phyloP scores from a whole-genome alignment of 345 rosid genomes.

The Lagerstroemia speciosa region DNA sequence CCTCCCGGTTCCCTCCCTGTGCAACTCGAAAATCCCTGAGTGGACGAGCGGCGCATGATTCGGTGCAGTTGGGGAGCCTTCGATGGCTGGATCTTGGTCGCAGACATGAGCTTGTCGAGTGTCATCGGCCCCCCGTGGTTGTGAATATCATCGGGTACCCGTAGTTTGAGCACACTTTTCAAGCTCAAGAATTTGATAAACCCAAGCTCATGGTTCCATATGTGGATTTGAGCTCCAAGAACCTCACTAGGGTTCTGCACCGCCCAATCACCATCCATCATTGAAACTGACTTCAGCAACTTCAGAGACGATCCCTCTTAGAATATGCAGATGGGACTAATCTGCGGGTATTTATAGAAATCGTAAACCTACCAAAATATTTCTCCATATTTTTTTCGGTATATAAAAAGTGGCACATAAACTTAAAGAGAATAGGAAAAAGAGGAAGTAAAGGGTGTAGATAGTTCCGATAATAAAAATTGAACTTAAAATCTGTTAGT shows the following conservation, averaged over 20 bases:
- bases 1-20: neutral
- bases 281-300: no score
- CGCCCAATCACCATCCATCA: no score
- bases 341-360: no score
- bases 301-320: no score
- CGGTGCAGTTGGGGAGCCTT: conserved; percentile 17
- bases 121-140: conserved; percentile 30
- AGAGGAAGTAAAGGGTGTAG: no score
- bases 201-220: conserved; percentile 17
- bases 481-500: no score
- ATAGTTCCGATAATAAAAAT: no score
- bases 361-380: no score
- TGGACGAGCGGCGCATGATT: conserved; percentile 28
- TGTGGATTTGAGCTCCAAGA: conserved; percentile 20
- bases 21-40: conserved; percentile 25
- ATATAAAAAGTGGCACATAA: no score
- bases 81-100: conserved; percentile 11
- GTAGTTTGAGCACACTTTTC: conserved; percentile 28
- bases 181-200: conserved; percentile 28
- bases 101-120: conserved; percentile 12
- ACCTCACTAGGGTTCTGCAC: neutral
- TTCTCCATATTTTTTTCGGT: no score
- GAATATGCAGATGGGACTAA: no score
- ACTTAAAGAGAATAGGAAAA: no score
- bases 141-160: conserved; percentile 33